Evolutionary conservation across 192 early-diverging fungal species (phyloP), one percentile per base, ranked within the genome.

Genomic region (Allomyces arbusculus): DNA sequence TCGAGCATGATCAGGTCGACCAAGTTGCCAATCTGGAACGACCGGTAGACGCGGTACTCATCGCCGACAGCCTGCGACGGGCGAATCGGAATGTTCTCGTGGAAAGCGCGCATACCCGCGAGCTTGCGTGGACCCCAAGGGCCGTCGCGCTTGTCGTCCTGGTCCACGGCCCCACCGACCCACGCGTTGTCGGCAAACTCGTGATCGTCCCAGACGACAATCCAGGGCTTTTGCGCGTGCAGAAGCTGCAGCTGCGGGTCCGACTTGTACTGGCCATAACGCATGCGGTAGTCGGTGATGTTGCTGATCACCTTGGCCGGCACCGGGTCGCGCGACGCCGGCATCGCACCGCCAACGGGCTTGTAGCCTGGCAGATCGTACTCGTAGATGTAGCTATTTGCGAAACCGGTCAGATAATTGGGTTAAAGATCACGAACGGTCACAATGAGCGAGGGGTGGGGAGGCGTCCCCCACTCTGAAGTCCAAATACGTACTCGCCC

Each of bases 1-100:
- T 77, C 76, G n/a, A 77, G 67, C 72, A 77, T 74, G 43, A 73
- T 67, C 25, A 77, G 55, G 58, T 77, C 76, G 5, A 77, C 23
- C n/a, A 77, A 67, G 16, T 70, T 71, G 58, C 76, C 76, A 44
- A 73, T 50, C n/a, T 70, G 67, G 66, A 77, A 74, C 1, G 23
- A 62, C 26, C 76, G 73, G 71, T 75, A 77, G 64, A 77, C 75
- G n/a, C 62, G 20, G 61, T 63, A 65, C 22, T 19, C 24, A 12
- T 24, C 43, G 71, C 68, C 65, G 40, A 65, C 55, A 23, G 33
- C 12, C 22, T 44, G 62, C 23, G 62, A 19, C 10, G 45, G 45
- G 12, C 76, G 71, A 62, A 77, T 77, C 1, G 76, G 76, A 40
- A 77, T 67, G 61, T 77, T 75, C 45, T 77, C 73, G 67, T 73